Evolutionary conservation across 108 stramenopile species (phyloP).

Genomic region (Cyclostephanos tholiformis): DNA sequence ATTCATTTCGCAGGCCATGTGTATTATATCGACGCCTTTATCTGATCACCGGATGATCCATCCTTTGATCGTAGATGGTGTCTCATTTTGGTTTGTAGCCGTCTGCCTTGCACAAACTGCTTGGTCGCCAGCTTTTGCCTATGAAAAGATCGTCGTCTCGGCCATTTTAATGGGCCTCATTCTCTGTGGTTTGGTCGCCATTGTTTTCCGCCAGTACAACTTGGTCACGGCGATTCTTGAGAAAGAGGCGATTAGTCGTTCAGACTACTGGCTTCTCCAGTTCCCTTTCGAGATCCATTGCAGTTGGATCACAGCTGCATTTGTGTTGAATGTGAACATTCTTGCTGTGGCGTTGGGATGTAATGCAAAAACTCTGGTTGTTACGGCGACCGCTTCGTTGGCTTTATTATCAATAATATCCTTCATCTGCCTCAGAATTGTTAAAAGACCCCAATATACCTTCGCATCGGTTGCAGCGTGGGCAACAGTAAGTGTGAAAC

Average conservation of each 20-base stretch:
- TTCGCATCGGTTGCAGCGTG: slow-evolving; percentile 62
- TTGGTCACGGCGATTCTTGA: background rate
- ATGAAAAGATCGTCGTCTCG: slow-evolving; percentile 54
- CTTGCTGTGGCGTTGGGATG: slow-evolving; percentile 25
- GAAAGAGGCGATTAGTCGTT: background rate
- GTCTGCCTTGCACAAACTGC: slow-evolving; percentile 61
- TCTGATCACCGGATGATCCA: slow-evolving; percentile 20
- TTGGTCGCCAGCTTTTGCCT: slow-evolving; percentile 73
- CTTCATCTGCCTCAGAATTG: slow-evolving; percentile 32
- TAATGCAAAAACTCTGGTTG: slow-evolving; percentile 38
- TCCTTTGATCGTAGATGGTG: slow-evolving; percentile 50
- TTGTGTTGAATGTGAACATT: slow-evolving; percentile 31
- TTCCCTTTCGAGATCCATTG: slow-evolving; percentile 45
- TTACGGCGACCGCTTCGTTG: slow-evolving; percentile 50
- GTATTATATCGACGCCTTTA: slow-evolving; percentile 48
- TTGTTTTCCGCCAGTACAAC: slow-evolving; percentile 19
- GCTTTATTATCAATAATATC: slow-evolving; percentile 43
- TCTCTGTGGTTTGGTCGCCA: slow-evolving; percentile 33
- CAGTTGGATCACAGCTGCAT: slow-evolving; percentile 38
- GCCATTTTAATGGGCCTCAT: slow-evolving; percentile 62
- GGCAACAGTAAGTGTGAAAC: slow-evolving; percentile 52
- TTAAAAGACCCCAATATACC: slow-evolving; percentile 45
- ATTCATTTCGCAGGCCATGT: slow-evolving; percentile 68
- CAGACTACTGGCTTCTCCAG: slow-evolving; percentile 58
- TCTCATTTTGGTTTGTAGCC: slow-evolving; percentile 47